Base-by-base conservation (phyloP, 2,329 filamentous ascomycete genomes). In the Neopestalotiopsis sp. region DNA sequence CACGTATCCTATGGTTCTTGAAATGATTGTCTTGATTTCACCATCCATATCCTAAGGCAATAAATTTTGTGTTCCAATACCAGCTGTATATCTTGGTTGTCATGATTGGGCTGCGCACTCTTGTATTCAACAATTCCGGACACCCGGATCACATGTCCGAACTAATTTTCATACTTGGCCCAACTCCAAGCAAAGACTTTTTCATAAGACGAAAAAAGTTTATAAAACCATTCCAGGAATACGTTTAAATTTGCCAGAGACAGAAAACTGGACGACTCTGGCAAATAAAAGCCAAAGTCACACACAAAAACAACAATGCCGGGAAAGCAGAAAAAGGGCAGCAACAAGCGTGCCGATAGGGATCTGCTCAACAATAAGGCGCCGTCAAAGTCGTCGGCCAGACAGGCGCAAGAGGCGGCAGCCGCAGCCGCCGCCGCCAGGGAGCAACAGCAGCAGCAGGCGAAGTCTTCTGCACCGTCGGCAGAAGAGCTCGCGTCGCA, bases 401-500 rank as follows among this genome's bases (percentile, higher is more conserved):
- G 20, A 20, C 30, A n/a, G 24, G 10, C 59, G 32, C 30, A 38
- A 38, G 30, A 62, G 40, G 32, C n/a, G 4, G 28, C 34, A 1
- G 34, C 34, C 6, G 34, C 34, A 38, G 6, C 34, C 6, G 34
- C 34, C 13, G 13, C 14, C 32, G 4, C n/a, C 20, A 9, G 30
- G 20, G 38, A 45, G 34, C 34, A 66, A 17, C n/a, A 28, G 24
- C 24, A 28, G 3, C 24, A 28, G 24, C 64, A 9, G 38, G 13
- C 17, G 24, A 17, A 13, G 14, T 42, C 24, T 28, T 3, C 24
- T 28, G 38, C 9, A 17, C 30, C 24, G 0, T 69, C 68, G n/a
- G 34, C 68, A 32, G n/a, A 49, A 28, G 68, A 65, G 60, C 52
- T 72, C 17, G 70, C 73, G 45, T 69, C 76, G 58, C 92, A 94